Evolutionary conservation across 108 stramenopile genomes (phyloP).

Genomic region (Fragilaria radians): DNA sequence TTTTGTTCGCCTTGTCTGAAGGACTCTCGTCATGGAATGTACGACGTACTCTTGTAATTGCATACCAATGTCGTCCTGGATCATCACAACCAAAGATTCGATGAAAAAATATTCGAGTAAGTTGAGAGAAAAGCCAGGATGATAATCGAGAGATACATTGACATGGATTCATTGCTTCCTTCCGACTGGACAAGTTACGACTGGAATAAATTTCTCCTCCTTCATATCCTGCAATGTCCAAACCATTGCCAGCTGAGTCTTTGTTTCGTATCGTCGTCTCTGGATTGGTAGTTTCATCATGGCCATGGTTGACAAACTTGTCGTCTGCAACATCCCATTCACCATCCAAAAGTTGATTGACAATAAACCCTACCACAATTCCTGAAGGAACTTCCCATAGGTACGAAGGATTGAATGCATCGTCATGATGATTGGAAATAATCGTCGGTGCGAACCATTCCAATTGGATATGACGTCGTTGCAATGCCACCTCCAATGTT

Average conservation of each 20-base stretch:
- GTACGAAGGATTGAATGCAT: neutral
- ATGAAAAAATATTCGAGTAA: no score
- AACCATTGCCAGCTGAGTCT: no score
- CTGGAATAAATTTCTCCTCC: no score
- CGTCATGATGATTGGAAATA: no score
- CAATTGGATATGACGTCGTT: slow-evolving; percentile 19
- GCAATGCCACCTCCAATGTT: slow-evolving; percentile 24
- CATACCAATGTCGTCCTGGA: slow-evolving; percentile 33
- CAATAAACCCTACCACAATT: slow-evolving; percentile 23
- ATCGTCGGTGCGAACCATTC: no score
- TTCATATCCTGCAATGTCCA: no score
- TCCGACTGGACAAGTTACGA: no score
- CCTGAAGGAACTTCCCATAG: neutral
- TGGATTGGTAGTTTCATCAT: neutral
- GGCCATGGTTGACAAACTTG: neutral
- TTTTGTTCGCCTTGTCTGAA: no score
- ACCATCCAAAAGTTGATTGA: slow-evolving; percentile 12
- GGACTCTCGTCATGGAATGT: no score
- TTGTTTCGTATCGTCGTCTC: slow-evolving; percentile 7
- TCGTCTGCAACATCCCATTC: neutral
- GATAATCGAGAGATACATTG: no score
- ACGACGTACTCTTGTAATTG: slow-evolving; percentile 24
- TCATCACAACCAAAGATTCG: slow-evolving; percentile 9
- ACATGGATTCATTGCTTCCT: no score
- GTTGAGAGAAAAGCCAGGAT: no score